Conservation (phyloP, 768 basidiomycete species). For the Inosperma sp. region DNA sequence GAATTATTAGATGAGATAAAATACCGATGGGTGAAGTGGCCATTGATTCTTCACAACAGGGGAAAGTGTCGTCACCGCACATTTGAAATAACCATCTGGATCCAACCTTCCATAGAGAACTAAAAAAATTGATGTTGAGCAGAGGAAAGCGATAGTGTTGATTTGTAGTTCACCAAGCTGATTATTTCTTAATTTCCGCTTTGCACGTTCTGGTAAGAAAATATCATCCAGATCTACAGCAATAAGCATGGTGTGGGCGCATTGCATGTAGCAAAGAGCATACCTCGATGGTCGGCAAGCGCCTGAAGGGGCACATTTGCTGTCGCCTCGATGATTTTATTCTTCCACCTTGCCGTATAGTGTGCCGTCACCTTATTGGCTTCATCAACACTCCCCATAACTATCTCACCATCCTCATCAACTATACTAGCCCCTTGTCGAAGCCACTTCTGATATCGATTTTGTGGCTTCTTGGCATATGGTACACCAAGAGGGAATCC, state of each 20-base stretch:
- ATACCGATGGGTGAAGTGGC: constrained; percentile 41
- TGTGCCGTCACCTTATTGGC: constrained; percentile 46
- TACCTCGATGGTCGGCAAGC: constrained; percentile 50
- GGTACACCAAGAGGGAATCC: constrained; percentile 44
- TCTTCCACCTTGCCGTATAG: constrained; percentile 44
- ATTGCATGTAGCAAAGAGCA: constrained; percentile 12
- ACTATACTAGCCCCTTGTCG: constrained; percentile 21
- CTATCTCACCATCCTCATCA: constrained; percentile 13
- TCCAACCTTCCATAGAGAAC: constrained; percentile 57
- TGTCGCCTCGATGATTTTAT: constrained; percentile 50
- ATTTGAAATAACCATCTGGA: constrained; percentile 50
- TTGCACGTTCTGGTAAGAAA: constrained; percentile 30
- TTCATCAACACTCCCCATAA: too few species aligned
- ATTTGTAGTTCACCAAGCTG: constrained; percentile 24
- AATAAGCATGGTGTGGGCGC: too few species aligned
- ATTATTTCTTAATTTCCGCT: constrained; percentile 21
- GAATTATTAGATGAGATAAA: constrained; percentile 4
- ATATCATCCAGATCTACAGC: constrained; percentile 42
- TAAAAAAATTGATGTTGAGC: constrained; percentile 16
- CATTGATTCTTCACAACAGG: constrained; percentile 49
- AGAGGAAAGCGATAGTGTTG: neutral
- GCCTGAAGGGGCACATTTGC: constrained; percentile 50
- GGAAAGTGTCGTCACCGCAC: constrained; percentile 52
- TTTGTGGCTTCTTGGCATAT: constrained; percentile 45
- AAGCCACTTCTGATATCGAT: constrained; percentile 38